Conservation (phyloP, 768 basidiomycete genomes). For the Rossbeevera mucosa region DNA sequence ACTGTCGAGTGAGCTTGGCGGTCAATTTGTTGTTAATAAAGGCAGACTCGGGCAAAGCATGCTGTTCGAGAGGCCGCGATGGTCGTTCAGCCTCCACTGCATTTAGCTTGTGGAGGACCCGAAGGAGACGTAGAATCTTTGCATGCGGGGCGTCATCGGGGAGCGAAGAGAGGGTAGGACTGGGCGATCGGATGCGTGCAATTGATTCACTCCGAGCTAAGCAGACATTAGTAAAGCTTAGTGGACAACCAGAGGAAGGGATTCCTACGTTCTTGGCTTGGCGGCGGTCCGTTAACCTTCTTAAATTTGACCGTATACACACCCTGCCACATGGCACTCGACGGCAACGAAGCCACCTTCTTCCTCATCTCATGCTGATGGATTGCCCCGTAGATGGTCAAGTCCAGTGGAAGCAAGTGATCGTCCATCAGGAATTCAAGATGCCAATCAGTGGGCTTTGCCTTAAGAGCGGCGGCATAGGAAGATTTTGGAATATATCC, state of each 20-base stretch:
- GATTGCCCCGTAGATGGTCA: constrained; percentile 95
- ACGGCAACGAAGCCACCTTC: constrained; percentile 56
- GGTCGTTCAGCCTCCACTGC: constrained; percentile 64
- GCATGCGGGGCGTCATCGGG: constrained; percentile 81
- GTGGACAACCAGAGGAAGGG: background rate
- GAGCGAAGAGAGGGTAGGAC: constrained; percentile 69
- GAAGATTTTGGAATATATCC: constrained; percentile 49
- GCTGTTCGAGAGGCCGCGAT: constrained; percentile 42
- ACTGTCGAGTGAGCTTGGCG: constrained; percentile 93
- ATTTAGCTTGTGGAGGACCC: constrained; percentile 82
- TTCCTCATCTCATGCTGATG: constrained; percentile 87
- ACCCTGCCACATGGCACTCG: constrained; percentile 82
- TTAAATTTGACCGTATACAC: constrained; percentile 90
- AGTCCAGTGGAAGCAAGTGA: constrained; percentile 72
- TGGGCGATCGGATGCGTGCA: constrained; percentile 56
- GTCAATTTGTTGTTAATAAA: constrained; percentile 98
- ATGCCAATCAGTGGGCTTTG: constrained; percentile 95
- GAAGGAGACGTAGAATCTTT: constrained; percentile 86
- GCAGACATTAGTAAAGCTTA: constrained; percentile 8
- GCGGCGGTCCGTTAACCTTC: constrained; percentile 82
- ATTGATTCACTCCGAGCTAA: constrained; percentile 36
- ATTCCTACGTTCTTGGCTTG: constrained; percentile 54
- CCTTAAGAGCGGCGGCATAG: constrained; percentile 91
- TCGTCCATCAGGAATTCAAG: constrained; percentile 95
- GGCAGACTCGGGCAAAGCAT: constrained; percentile 68